Evolutionary conservation across 164 flowering plant species (phyloP).

Genomic region (Pachysandra terminalis): DNA sequence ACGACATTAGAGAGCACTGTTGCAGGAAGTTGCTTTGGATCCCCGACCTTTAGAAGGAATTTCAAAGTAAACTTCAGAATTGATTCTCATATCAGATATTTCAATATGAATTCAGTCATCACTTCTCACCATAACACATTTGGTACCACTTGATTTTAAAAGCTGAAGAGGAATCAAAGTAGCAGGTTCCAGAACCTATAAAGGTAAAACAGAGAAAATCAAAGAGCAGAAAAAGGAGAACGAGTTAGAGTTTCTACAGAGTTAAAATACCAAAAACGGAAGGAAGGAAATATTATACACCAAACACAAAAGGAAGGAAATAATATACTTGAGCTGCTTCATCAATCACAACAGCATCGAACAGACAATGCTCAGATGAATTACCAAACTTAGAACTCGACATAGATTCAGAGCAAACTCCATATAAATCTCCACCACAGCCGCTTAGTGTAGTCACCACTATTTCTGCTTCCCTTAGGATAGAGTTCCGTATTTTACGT

Average conservation of each 20-base stretch:
- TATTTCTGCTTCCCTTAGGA: slow-evolving; percentile 85
- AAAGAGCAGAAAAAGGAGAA: neutral
- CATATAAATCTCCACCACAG: slow-evolving; percentile 92
- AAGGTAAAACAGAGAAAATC: slow-evolving; percentile 9
- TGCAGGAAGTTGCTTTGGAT: slow-evolving; percentile 99
- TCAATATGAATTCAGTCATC: neutral
- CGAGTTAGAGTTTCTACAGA: neutral
- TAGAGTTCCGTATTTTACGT: slow-evolving; percentile 63
- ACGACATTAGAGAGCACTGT: slow-evolving; percentile 90
- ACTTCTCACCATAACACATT: slow-evolving; percentile 74
- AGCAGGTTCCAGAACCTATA: slow-evolving; percentile 96
- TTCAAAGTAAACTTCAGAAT: slow-evolving; percentile 10
- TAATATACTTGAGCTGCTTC: slow-evolving; percentile 93
- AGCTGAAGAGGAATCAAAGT: slow-evolving; percentile 95
- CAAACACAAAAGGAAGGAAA: slow-evolving; percentile 5
- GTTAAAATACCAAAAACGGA: neutral
- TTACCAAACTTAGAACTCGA: slow-evolving; percentile 44
- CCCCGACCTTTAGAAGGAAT: slow-evolving; percentile 75
- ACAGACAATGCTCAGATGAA: slow-evolving; percentile 56
- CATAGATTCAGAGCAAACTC: slow-evolving; percentile 71
- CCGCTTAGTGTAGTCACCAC: slow-evolving; percentile 94
- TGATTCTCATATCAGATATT: neutral
- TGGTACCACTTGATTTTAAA: slow-evolving; percentile 69
- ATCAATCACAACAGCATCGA: slow-evolving; percentile 96
- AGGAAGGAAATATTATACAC: slow-evolving; percentile 30